Evolutionary conservation across 1,139 yeast genomes (phyloP), one percentile per base, ranked within the genome.

Genomic region (Yamadazyma spencermartinsiae): DNA sequence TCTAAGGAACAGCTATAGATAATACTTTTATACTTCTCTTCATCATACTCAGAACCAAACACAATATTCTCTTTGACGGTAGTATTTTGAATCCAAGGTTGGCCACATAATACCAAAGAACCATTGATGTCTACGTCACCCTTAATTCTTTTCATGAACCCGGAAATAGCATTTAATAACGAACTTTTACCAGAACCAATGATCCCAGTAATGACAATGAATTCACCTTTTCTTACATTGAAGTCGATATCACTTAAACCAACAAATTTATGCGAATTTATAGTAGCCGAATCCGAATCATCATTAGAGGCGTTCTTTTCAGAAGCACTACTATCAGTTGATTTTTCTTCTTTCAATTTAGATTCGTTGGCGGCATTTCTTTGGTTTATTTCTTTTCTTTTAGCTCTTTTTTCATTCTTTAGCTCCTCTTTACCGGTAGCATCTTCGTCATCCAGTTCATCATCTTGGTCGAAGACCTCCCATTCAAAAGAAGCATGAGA

Each of bases 181-280:
- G 88, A 80, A 0, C 86, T 69, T 51, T 85, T 84, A 34, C 94
- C 92, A 0, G 86, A 70, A 3, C 92, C 92, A 52, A 83, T 80
- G 7, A 79, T 56, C 29, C 92, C 92, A 2, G 87, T 81, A 12
- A 84, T 68, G 37, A 82, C 81, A 8, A 83, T 65, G 44, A 85
- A 79, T 54, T 82, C 87, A 12, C 85, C 85, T 41, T 69, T 67
- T 33, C 60, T 54, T 33, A 82, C 61, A 1, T 52, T 37, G 14
- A 82, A 52, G 41, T 73, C 55, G 29, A 81, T 55, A 38, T 76
- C 55, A 8, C 61, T 43, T 28, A 68, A 55, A 1, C 73, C 74
- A 21, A 61, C 48, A 44, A 66, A 67, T 2, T 12, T 35, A n/a
- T 33, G 33, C 7, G 39, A 36, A 14, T 20, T 28, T 7, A 32